phyloP scores from a whole-genome alignment of 2,329 filamentous ascomycete species.

The Aspergillus novofumigatus region DNA sequence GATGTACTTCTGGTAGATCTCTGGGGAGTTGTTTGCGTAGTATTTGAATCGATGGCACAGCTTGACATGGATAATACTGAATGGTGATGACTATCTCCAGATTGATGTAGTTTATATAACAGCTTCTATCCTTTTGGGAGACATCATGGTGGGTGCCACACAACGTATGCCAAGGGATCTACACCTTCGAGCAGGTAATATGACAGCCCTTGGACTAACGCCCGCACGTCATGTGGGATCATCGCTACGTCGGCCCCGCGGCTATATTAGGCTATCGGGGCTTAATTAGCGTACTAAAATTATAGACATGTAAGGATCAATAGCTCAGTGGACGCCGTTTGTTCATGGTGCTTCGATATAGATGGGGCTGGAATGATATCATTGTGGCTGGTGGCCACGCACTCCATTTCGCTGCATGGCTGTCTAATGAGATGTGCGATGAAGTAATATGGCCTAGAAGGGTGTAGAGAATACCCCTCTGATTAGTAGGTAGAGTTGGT shows the following conservation, averaged over 20 bases:
- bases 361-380: background rate
- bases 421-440: background rate
- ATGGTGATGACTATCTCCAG: background rate
- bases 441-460: background rate
- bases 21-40: background rate
- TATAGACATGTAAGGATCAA: background rate
- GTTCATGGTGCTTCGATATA: too few relatives aligned
- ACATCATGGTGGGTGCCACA: background rate
- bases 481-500: background rate
- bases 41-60: background rate
- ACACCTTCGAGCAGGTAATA: background rate
- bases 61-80: background rate
- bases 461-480: too few relatives aligned
- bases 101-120: background rate
- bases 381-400: background rate
- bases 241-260: background rate
- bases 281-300: background rate
- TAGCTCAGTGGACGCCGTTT: background rate
- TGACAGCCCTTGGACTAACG: background rate
- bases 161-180: constrained; percentile 1
- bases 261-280: background rate
- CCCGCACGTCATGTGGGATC: background rate
- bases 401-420: background rate
- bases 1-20: background rate
- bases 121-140: background rate